Evolutionary conservation across 176 grass and related monocot genomes (phyloP).

Genomic region (Ensete glaucum): DNA sequence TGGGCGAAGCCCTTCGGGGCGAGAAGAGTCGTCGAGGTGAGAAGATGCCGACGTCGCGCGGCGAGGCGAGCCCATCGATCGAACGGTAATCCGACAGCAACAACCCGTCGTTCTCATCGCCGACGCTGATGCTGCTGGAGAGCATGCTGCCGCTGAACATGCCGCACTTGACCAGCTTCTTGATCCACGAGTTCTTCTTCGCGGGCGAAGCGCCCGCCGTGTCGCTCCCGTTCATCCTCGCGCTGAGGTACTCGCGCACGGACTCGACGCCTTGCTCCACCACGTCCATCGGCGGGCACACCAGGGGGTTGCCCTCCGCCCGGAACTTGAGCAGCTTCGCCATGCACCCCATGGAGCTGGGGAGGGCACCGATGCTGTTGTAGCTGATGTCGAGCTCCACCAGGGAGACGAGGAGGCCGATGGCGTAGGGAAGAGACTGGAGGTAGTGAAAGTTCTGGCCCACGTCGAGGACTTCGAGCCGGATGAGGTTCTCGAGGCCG

Average conservation of each 20-base stretch:
- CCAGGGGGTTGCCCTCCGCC: constrained; percentile 26
- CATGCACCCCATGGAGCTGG: constrained; percentile 21
- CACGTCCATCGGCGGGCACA: constrained; percentile 14
- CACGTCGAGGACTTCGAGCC: constrained; percentile 23
- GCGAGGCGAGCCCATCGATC: constrained; percentile 55
- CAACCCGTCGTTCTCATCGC: constrained; percentile 35
- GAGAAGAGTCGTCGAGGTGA: constrained; percentile 31
- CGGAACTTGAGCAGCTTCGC: constrained; percentile 17
- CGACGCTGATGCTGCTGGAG: constrained; percentile 21
- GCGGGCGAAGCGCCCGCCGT: neutral
- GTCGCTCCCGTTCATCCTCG: neutral
- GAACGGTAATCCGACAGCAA: constrained; percentile 63
- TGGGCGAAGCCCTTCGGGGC: neutral
- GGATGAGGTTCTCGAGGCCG: constrained; percentile 25
- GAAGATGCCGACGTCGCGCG: constrained; percentile 54
- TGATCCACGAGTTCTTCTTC: constrained; percentile 13
- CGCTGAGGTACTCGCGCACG: constrained; percentile 18
- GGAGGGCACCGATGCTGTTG: constrained; percentile 20
- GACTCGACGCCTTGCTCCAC: constrained; percentile 13
- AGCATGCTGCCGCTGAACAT: constrained; percentile 28
- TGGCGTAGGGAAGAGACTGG: constrained; percentile 9
- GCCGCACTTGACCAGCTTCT: constrained; percentile 17
- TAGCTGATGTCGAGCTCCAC: constrained; percentile 33
- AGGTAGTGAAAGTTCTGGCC: constrained; percentile 30
- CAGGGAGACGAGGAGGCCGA: constrained; percentile 21